Evolutionary conservation across 306 rosid genomes (phyloP).

Genomic region (Trifolium pratense): DNA sequence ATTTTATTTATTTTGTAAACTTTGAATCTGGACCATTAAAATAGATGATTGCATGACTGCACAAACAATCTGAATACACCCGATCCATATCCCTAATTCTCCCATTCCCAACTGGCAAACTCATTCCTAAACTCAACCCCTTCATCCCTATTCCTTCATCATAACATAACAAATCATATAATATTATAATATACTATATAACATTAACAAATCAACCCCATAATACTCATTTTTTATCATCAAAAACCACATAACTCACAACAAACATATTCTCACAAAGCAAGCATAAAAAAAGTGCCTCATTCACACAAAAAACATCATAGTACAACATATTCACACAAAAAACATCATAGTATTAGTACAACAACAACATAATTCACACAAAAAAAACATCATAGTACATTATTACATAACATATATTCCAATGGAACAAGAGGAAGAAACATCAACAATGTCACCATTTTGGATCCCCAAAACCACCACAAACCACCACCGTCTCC

Average conservation of each 20-base stretch:
- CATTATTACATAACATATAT: not conserved
- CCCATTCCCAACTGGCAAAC: not conserved
- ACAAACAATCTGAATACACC: too few species aligned
- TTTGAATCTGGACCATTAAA: too few species aligned
- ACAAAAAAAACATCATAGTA: conserved; percentile 18
- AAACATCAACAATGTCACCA: conserved; percentile 50
- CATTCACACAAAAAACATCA: not conserved
- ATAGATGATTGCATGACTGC: too few species aligned
- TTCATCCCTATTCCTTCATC: not conserved
- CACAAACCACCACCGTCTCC: conserved; percentile 51
- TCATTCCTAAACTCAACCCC: not conserved
- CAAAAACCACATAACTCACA: conserved; percentile 25
- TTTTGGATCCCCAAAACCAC: conserved; percentile 59
- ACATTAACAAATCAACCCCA: not conserved
- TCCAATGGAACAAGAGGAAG: conserved; percentile 56
- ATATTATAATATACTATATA: too few species aligned
- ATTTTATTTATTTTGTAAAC: too few species aligned
- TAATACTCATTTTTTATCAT: not conserved
- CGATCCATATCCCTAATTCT: too few species aligned
- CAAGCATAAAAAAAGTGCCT: conserved; percentile 4
- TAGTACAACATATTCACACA: not conserved
- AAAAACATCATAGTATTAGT: too few species aligned
- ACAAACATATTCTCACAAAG: not conserved
- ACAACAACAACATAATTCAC: not conserved
- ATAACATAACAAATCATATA: too few species aligned